A percentile compares a stretch with the other conserved stretches of the same genome.
These are phyloP conservation scores for Aegilops speltoides DNA, from an alignment of 176 grass and related monocot genomes.

Conservation along the genomic window DNA sequence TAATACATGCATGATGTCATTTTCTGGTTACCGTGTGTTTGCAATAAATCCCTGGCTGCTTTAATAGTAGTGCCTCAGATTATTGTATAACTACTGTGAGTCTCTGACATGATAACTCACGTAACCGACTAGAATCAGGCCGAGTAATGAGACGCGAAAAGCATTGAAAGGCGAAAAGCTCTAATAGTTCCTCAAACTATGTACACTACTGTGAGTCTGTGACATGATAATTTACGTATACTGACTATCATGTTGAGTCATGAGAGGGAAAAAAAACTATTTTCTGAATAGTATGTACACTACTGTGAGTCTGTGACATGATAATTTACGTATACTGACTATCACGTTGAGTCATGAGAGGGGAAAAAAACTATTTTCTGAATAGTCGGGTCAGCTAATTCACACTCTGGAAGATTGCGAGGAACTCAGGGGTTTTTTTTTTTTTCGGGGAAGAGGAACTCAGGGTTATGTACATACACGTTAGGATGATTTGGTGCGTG, in stretches of 20 bases:
- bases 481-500: background rate
- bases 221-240: too few relatives aligned
- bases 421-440: background rate
- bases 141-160: too few relatives aligned
- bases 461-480: background rate
- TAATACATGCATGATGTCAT: background rate
- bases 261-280: too few relatives aligned
- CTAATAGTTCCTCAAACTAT: too few relatives aligned
- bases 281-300: background rate
- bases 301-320: too few relatives aligned
- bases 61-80: background rate
- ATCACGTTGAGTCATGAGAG: too few relatives aligned
- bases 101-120: background rate
- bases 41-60: background rate
- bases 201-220: too few relatives aligned
- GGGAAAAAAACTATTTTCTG: background rate
- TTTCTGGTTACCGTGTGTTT: background rate
- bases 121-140: background rate
- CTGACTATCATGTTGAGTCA: too few relatives aligned
- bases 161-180: too few relatives aligned
- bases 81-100: background rate
- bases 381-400: background rate
- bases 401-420: background rate
- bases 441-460: background rate
- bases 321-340: too few relatives aligned